Percentiles rank a stretch among this genome's conserved stretches.
Evolutionary conservation across 768 basidiomycete species (phyloP).

Genomic region (Ephemerocybe angulata): DNA sequence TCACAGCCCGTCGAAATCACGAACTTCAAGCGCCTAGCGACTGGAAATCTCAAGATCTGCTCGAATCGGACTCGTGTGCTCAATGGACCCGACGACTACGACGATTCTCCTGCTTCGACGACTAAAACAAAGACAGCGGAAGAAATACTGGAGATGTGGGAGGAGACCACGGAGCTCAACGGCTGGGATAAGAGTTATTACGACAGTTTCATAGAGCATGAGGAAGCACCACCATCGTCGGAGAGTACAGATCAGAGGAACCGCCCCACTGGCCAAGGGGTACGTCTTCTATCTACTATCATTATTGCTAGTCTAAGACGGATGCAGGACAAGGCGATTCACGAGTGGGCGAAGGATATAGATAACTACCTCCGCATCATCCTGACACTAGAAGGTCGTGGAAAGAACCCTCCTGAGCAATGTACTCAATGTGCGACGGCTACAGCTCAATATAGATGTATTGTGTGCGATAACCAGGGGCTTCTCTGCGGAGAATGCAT

Average conservation of each 20-base stretch:
- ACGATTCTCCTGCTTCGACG: no score
- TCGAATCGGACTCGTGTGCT: no score
- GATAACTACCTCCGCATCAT: background rate
- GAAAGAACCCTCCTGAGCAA: background rate
- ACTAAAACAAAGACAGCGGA: no score
- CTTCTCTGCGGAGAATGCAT: background rate
- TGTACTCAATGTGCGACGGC: background rate
- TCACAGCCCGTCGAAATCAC: no score
- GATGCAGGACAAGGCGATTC: background rate
- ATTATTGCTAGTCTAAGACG: background rate
- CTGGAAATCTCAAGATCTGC: no score
- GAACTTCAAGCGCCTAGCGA: no score
- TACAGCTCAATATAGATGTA: background rate
- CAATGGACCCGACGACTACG: no score
- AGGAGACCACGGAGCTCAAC: no score
- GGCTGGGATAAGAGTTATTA: background rate
- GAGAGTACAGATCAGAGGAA: background rate
- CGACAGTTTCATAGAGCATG: background rate
- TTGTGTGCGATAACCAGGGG: background rate
- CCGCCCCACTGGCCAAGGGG: background rate
- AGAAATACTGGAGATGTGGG: no score
- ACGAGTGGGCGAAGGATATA: background rate
- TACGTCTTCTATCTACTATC: background rate
- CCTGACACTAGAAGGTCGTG: background rate
- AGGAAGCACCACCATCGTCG: background rate